Evolutionary conservation across 352 stramenopile species (phyloP).

Genomic region (Globisporangium camurandrum): DNA sequence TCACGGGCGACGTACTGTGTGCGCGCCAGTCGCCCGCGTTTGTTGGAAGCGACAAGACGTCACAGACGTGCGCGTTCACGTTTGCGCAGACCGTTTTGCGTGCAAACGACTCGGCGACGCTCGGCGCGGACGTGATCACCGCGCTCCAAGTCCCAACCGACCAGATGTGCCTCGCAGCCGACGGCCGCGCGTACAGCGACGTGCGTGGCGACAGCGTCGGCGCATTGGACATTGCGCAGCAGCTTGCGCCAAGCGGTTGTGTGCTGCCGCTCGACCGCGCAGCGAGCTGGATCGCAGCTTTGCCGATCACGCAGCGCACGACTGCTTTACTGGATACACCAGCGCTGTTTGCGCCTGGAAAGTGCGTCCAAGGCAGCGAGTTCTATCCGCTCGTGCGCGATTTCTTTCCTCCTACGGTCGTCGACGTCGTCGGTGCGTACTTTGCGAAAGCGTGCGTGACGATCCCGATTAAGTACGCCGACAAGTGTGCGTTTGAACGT

Average conservation of each 20-base stretch:
- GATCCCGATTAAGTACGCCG: conserved; percentile 40
- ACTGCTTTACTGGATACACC: conserved; percentile 25
- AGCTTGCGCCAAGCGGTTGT: conserved; percentile 32
- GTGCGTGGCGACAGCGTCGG: conserved; percentile 22
- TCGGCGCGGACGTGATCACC: conserved; percentile 26
- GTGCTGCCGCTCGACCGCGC: conserved; percentile 38
- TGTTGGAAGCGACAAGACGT: conserved; percentile 16
- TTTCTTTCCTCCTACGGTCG: conserved; percentile 24
- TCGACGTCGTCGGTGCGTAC: conserved; percentile 19
- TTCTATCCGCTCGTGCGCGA: conserved; percentile 28
- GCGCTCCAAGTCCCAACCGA: conserved; percentile 44
- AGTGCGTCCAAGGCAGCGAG: conserved; percentile 33
- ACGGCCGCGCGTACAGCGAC: conserved; percentile 39
- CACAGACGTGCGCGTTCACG: conserved; percentile 47
- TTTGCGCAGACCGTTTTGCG: conserved; percentile 27
- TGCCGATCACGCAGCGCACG: conserved; percentile 24
- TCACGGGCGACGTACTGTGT: conserved; percentile 44
- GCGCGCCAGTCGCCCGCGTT: conserved; percentile 39
- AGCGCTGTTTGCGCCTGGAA: conserved; percentile 27
- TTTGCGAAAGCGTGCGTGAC: conserved; percentile 44
- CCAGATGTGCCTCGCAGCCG: conserved; percentile 42
- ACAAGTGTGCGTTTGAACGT: conserved; percentile 41
- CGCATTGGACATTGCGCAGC: conserved; percentile 1
- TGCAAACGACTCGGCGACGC: conserved; percentile 22
- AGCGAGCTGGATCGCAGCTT: conserved; percentile 32